Conservation (phyloP, 805 yeast species). For the Komagataella pastoris region DNA sequence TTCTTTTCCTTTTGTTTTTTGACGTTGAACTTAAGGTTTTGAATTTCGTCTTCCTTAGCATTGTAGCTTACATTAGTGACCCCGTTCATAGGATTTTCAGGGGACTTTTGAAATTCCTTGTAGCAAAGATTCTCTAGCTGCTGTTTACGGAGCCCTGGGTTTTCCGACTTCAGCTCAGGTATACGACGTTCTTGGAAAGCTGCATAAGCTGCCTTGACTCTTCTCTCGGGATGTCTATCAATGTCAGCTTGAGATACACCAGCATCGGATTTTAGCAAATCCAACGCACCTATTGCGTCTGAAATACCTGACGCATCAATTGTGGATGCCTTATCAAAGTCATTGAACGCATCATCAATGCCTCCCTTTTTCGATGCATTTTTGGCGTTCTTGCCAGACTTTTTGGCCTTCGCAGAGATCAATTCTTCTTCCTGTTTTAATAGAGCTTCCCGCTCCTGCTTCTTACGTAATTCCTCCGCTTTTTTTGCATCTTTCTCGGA, state of each 20-base stretch:
- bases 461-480: constrained; percentile 66
- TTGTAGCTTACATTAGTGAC: constrained; percentile 49
- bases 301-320: constrained; percentile 68
- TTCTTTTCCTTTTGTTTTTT: constrained; percentile 17
- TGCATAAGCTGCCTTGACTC: constrained; percentile 69
- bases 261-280: constrained; percentile 43
- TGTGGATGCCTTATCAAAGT: constrained; percentile 30
- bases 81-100: constrained; percentile 79
- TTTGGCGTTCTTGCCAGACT: constrained; percentile 47
- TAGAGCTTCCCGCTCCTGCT: constrained; percentile 68
- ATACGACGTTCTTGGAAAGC: constrained; percentile 61
- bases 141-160: constrained; percentile 69
- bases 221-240: constrained; percentile 82
- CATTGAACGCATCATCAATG: constrained; percentile 54
- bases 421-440: constrained; percentile 48
- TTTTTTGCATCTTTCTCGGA: constrained; percentile 54
- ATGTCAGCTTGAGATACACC: constrained; percentile 49
- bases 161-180: constrained; percentile 62
- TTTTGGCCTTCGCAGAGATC: constrained; percentile 32
- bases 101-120: constrained; percentile 73
- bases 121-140: constrained; percentile 62
- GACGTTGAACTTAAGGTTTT: constrained; percentile 16
- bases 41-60: constrained; percentile 43
- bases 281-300: constrained; percentile 65
- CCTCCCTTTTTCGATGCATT: constrained; percentile 47